Evolutionary conservation across 495 filamentous ascomycete genomes (phyloP).

Genomic region (Clavariopsis aquatica): DNA sequence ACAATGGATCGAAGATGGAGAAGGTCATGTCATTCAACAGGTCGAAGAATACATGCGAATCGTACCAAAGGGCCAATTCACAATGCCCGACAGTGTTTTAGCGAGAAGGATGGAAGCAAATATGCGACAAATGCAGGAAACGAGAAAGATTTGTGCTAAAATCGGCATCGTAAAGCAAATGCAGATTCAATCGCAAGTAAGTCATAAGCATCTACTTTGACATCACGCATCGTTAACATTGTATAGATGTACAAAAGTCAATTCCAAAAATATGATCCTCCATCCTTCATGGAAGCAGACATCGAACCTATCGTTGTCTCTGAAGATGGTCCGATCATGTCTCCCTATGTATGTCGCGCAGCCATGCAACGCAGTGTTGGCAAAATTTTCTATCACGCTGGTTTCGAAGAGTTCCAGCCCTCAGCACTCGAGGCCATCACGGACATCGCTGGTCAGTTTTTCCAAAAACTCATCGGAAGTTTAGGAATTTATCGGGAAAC

Average conservation of each 20-base stretch:
- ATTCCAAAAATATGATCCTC: constrained; percentile 94
- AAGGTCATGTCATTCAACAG: constrained; percentile 82
- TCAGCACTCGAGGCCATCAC: constrained; percentile 88
- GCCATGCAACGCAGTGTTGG: constrained; percentile 86
- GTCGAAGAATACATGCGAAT: constrained; percentile 77
- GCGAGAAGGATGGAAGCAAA: constrained; percentile 84
- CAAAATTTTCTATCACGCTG: constrained; percentile 94
- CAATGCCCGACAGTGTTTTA: constrained; percentile 72
- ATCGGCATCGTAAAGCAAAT: constrained; percentile 98
- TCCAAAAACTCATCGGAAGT: constrained; percentile 75
- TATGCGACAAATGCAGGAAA: constrained; percentile 94
- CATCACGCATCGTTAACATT: background rate
- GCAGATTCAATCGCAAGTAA: constrained; percentile 94
- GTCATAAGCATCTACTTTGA: background rate
- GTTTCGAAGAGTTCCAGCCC: constrained; percentile 96
- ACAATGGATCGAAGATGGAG: constrained; percentile 81
- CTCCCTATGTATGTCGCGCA: constrained; percentile 72
- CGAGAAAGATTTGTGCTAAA: constrained; percentile 91
- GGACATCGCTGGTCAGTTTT: constrained; percentile 87
- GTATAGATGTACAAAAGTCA: constrained; percentile 92
- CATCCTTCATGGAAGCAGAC: constrained; percentile 85
- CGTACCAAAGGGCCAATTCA: constrained; percentile 72
- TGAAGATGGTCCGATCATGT: constrained; percentile 83
- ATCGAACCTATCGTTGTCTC: constrained; percentile 81
- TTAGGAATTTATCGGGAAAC: constrained; percentile 80